A percentile compares a stretch with the other conserved stretches of the same genome.
phyloP scores from a whole-genome alignment of 148 eudicot species.

The Vaccinium myrtillus region DNA sequence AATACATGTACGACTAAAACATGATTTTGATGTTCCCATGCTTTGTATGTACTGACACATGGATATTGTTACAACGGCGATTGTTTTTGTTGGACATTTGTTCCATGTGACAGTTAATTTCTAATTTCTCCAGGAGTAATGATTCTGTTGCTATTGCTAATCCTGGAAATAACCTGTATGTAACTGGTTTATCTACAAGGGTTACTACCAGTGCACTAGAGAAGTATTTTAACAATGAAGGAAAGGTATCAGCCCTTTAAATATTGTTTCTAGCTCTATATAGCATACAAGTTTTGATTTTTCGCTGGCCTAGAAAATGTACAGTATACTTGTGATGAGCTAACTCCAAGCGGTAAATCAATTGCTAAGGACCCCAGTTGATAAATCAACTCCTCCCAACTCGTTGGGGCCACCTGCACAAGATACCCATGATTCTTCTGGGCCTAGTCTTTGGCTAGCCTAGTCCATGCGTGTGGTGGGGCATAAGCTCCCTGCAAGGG shows the following conservation, averaged over 20 bases:
- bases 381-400: background rate
- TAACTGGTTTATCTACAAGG: constrained; percentile 68
- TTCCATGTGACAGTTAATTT: constrained; percentile 6
- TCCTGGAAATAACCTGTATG: constrained; percentile 71
- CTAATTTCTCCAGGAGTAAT: constrained; percentile 46
- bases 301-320: background rate
- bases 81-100: constrained; percentile 4
- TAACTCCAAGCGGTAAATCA: background rate
- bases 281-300: background rate
- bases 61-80: background rate
- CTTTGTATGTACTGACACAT: background rate
- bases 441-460: background rate
- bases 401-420: background rate
- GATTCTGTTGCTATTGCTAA: constrained; percentile 47
- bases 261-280: constrained; percentile 3
- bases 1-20: background rate
- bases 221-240: constrained; percentile 58
- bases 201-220: constrained; percentile 58
- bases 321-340: background rate
- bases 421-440: background rate
- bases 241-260: constrained; percentile 49
- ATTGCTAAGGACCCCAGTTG: background rate
- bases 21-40: background rate
- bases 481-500: background rate
- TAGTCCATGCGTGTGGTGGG: background rate